Base-by-base conservation (phyloP, 768 basidiomycete species). In the Gloeopeniophorella convolvens region DNA sequence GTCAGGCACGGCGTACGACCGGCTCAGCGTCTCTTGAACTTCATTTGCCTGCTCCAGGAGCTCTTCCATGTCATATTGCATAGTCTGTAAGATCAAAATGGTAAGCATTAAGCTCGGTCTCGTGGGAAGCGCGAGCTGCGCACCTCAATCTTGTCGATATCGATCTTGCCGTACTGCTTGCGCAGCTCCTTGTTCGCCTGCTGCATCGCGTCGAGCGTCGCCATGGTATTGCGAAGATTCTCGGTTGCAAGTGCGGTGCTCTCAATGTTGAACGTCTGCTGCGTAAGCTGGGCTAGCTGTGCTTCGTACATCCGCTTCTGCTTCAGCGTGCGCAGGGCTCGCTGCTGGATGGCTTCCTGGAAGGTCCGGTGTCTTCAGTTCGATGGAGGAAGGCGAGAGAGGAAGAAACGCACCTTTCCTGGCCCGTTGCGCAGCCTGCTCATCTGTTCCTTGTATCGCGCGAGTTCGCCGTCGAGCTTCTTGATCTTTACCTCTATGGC, bases 231-330 rank as follows among this genome's bases (percentile, higher is more conserved):
- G 57, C 91, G 82, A 61, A 98, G 68, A 67, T 98, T 98, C 70
- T 98, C 96, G n/a, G 95, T 98, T 8, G 90, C 84, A 61, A 98
- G 81, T 12, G 88, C 80, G 11, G 94, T 87, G 47, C 89, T 92
- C 71, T 99, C 94, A 89, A 98, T 98, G 69, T 99, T 98, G 73
- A 91, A 98, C 20, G 89, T 85, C 66, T 98, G 96, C 65, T 98
- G 96, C 24, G 86, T 74, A 13, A 99, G 76, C 66, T 96, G 92
- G 8, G 81, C 76, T 32, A 98, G 77, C 66, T 99, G 96, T 12
- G 74, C 76, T 65, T 99, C 96, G 69, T 95, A 95, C 89, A 97
- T 83, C 68, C 82, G 78, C 74, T 91, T 97, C 72, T 98, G 96
- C 69, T 91, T 92, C 34, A 99, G 75, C 2, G 89, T 89, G 39